Evolutionary conservation across 345 rosid genomes (phyloP).

Genomic region (Melaleuca quinquenervia): DNA sequence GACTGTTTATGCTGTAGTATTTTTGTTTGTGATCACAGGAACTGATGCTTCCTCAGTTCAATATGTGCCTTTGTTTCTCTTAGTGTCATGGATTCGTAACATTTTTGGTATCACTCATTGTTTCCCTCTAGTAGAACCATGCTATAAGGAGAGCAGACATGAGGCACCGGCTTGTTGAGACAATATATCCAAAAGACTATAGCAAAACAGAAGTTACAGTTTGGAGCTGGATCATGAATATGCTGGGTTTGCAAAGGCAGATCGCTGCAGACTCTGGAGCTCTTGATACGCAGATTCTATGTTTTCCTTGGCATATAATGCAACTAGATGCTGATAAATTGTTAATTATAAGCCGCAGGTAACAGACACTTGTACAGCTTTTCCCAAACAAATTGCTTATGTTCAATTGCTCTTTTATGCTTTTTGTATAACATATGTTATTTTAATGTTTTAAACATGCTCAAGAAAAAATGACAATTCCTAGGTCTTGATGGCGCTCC

Average conservation of each 20-base stretch:
- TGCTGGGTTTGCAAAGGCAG: slow-evolving; percentile 43
- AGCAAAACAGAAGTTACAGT: slow-evolving; percentile 26
- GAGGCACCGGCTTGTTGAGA: slow-evolving; percentile 69
- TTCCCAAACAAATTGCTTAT: neutral
- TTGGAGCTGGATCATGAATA: slow-evolving; percentile 64
- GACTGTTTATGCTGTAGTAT: neutral
- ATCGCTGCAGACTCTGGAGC: slow-evolving; percentile 33
- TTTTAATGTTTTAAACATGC: neutral
- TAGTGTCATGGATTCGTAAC: neutral
- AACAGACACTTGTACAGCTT: slow-evolving; percentile 35
- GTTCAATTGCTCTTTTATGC: neutral
- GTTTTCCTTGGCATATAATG: slow-evolving; percentile 88
- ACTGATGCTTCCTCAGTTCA: neutral
- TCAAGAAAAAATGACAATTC: neutral
- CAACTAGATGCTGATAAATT: slow-evolving; percentile 35
- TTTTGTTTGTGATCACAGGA: neutral
- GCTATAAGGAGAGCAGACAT: slow-evolving; percentile 89
- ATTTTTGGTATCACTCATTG: neutral
- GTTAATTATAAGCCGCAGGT: slow-evolving; percentile 57
- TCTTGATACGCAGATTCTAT: slow-evolving; percentile 26
- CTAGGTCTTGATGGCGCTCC: neutral
- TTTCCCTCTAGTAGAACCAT: slow-evolving; percentile 49
- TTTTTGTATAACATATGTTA: neutral
- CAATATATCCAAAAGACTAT: slow-evolving; percentile 56
- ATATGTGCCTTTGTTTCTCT: neutral